Percentiles rank a stretch among this genome's conserved stretches.
Conservation (phyloP, 75 land plant species). For the Cupressus sempervirens region DNA sequence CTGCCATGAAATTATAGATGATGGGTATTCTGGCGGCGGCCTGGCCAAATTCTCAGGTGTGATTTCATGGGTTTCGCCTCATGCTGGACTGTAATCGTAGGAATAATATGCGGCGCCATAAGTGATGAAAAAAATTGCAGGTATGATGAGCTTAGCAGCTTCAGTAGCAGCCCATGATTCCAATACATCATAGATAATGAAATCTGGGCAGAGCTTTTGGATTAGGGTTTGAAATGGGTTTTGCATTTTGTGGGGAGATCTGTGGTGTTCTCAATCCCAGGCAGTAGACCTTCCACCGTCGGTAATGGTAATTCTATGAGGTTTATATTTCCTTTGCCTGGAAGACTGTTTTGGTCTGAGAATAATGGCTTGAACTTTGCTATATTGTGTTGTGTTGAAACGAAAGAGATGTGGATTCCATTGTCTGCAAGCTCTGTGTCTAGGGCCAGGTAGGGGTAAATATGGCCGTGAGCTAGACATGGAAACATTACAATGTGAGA, state of each 20-base stretch:
- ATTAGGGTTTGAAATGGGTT: neutral
- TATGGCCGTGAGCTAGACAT: constrained; percentile 2
- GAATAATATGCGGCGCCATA: constrained; percentile 16
- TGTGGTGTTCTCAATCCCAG: neutral
- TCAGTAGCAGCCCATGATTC: neutral
- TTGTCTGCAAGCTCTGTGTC: neutral
- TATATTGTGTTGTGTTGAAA: constrained; percentile 7
- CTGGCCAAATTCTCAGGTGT: neutral
- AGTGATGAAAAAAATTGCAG: neutral
- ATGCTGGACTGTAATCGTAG: constrained; percentile 6
- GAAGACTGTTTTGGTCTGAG: neutral
- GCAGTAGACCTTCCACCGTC: neutral
- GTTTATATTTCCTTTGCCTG: neutral
- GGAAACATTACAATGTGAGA: constrained; percentile 7
- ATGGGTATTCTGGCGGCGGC: neutral
- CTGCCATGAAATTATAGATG: constrained; percentile 8
- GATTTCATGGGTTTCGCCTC: neutral
- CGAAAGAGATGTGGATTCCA: constrained; percentile 2
- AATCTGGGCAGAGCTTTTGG: neutral
- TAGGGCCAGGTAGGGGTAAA: neutral
- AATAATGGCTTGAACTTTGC: neutral
- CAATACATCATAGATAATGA: neutral
- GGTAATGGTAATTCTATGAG: constrained; percentile 4
- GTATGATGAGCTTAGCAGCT: neutral
- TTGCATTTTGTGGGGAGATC: neutral